A percentile compares a stretch with the other conserved stretches of the same genome.
phyloP scores from a whole-genome alignment of 257 asterid genomes.

The Solanum clarkiae region DNA sequence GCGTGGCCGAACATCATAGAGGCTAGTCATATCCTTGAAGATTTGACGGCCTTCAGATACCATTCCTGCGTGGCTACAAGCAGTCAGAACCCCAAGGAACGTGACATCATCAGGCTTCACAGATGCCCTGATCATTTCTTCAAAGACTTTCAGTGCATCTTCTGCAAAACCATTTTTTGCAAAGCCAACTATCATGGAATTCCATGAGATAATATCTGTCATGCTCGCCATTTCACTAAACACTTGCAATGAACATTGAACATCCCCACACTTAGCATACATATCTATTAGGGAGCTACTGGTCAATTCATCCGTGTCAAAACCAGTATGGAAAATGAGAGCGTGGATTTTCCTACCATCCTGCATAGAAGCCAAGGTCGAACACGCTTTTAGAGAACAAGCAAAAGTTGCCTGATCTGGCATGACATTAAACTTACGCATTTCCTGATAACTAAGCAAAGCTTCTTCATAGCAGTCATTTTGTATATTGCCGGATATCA shows the following conservation, averaged over 20 bases:
- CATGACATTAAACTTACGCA: constrained; percentile 45
- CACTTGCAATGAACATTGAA: constrained; percentile 44
- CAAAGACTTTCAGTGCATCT: constrained; percentile 45
- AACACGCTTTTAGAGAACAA: constrained; percentile 69
- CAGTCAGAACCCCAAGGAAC: constrained; percentile 80
- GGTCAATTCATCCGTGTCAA: constrained; percentile 57
- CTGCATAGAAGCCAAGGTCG: constrained; percentile 45
- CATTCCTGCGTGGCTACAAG: constrained; percentile 87
- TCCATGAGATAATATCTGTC: constrained; percentile 70
- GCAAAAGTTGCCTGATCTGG: constrained; percentile 94
- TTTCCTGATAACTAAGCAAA: constrained; percentile 44
- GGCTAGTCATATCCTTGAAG: constrained; percentile 33
- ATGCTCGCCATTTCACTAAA: constrained; percentile 52
- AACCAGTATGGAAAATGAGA: constrained; percentile 47
- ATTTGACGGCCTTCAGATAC: constrained; percentile 60
- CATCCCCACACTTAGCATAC: constrained; percentile 97
- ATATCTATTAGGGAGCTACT: constrained; percentile 80
- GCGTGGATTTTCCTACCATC: constrained; percentile 65
- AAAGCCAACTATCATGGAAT: constrained; percentile 81
- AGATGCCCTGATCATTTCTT: constrained; percentile 46
- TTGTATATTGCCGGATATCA: constrained; percentile 62
- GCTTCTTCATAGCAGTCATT: constrained; percentile 41
- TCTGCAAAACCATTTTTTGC: constrained; percentile 75
- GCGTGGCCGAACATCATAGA: constrained; percentile 49
- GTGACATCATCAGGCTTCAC: constrained; percentile 74